These are phyloP conservation scores for Psophocarpus tetragonolobus DNA, from an alignment of 306 rosid species.

Conservation along the genomic window DNA sequence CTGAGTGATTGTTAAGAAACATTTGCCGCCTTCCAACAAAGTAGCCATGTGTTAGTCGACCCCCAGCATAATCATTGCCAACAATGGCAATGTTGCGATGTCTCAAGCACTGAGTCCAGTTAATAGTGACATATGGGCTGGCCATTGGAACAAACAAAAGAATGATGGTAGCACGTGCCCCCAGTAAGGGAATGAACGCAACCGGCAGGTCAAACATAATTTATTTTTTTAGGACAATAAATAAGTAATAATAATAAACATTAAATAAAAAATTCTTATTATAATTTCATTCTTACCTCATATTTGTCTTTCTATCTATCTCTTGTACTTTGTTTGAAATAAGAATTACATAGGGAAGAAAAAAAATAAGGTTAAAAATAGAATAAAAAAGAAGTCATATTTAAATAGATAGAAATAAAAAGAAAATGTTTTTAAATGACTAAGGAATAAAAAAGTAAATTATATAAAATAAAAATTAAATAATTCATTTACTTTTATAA, in stretches of 20 bases:
- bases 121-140: conserved; percentile 38
- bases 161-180: conserved; percentile 16
- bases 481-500: neutral
- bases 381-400: neutral
- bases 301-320: neutral
- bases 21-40: conserved; percentile 28
- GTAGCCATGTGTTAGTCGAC: neutral
- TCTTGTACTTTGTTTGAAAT: neutral
- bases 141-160: conserved; percentile 33
- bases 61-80: conserved; percentile 1
- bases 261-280: too few relatives aligned
- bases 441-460: neutral
- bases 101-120: conserved; percentile 8
- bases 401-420: neutral
- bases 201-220: neutral
- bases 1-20: neutral
- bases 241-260: neutral
- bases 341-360: neutral
- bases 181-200: conserved; percentile 11
- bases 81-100: conserved; percentile 9
- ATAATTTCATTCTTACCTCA: neutral
- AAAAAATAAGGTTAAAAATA: neutral
- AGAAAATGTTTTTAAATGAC: neutral
- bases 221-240: neutral
- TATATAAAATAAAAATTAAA: neutral